phyloP scores from a whole-genome alignment of 164 flowering plant species.

The Liquidambar formosana region DNA sequence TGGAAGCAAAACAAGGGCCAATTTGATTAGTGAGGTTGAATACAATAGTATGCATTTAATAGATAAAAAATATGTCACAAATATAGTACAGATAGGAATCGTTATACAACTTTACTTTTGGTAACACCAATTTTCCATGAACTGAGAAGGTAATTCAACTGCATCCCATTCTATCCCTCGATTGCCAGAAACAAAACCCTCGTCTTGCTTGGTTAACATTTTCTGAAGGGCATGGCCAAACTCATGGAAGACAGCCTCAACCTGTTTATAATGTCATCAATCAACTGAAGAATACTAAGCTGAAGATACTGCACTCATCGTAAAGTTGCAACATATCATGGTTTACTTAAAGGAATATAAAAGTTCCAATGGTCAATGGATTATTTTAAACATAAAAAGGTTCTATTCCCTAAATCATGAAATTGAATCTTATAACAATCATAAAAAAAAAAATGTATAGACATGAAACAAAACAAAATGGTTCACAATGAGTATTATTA shows the following conservation, averaged over 20 bases:
- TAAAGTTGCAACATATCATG: too few species aligned
- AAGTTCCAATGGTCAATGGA: too few species aligned
- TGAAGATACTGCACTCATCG: neutral
- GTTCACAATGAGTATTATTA: neutral
- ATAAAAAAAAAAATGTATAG: neutral
- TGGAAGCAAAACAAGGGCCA: too few species aligned
- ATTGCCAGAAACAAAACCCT: slow-evolving; percentile 92
- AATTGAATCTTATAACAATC: neutral
- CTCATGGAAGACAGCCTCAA: slow-evolving; percentile 97
- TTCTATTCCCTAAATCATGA: too few species aligned
- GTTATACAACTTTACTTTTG: slow-evolving; percentile 59
- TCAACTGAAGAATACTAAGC: neutral
- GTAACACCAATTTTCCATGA: slow-evolving; percentile 99
- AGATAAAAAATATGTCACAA: too few species aligned
- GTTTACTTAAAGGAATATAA: too few species aligned
- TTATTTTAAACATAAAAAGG: too few species aligned
- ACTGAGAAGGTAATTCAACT: slow-evolving; percentile 94
- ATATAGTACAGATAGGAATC: too few species aligned
- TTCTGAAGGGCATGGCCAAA: slow-evolving; percentile 99
- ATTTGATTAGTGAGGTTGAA: too few species aligned
- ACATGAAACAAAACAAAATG: neutral
- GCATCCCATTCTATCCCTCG: slow-evolving; percentile 98
- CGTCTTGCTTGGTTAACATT: slow-evolving; percentile 93
- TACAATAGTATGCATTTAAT: too few species aligned
- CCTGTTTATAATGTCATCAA: slow-evolving; percentile 42